A percentile compares a stretch with the other conserved stretches of the same genome.
phyloP scores from a whole-genome alignment of 495 filamentous ascomycete genomes.

The Penicillium paradoxum region DNA sequence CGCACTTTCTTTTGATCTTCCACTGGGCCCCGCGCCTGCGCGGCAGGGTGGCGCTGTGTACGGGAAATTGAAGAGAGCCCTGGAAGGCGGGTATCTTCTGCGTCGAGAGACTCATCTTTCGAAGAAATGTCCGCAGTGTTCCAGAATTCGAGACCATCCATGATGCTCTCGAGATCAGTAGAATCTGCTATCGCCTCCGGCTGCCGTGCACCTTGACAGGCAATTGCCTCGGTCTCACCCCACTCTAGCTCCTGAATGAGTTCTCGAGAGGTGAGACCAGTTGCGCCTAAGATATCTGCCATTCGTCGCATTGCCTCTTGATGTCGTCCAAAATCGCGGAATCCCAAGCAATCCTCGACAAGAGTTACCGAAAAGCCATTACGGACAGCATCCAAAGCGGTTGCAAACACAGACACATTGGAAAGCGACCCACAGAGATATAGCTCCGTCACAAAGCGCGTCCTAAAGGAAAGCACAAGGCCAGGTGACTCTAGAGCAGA shows the following conservation, averaged over 20 bases:
- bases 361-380: constrained; percentile 82
- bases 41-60: constrained; percentile 8
- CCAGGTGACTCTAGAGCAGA: constrained; percentile 76
- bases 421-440: constrained; percentile 87
- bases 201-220: constrained; percentile 17
- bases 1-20: constrained; percentile 25
- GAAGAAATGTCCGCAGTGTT: constrained; percentile 5
- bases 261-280: constrained; percentile 53
- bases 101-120: constrained; percentile 16
- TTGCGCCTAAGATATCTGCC: constrained; percentile 68
- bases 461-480: constrained; percentile 65
- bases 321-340: constrained; percentile 66
- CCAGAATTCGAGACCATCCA: constrained; percentile 34
- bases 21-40: not conserved
- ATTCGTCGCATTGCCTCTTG: constrained; percentile 72
- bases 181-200: constrained; percentile 17
- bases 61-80: constrained; percentile 20
- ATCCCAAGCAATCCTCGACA: constrained; percentile 87
- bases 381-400: constrained; percentile 81
- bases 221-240: constrained; percentile 42
- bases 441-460: constrained; percentile 81
- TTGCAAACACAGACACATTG: constrained; percentile 88
- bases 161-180: constrained; percentile 34
- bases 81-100: constrained; percentile 17
- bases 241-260: constrained; percentile 52